Evolutionary conservation across 768 basidiomycete species (phyloP).

Genomic region (Suillus decipiens): DNA sequence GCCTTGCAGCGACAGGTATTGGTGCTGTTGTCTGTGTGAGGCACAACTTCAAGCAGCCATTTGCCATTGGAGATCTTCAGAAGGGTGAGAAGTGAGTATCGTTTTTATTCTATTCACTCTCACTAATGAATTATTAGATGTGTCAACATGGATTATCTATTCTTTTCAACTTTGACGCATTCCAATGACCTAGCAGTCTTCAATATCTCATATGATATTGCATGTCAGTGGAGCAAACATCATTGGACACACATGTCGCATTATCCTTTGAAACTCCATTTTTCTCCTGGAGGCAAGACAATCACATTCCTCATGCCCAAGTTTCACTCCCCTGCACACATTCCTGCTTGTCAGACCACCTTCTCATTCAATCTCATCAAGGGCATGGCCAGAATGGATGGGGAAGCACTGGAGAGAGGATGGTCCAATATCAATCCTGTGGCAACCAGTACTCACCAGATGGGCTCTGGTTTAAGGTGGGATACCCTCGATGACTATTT

Average conservation of each 20-base stretch:
- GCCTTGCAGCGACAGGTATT: neutral
- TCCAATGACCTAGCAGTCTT: constrained; percentile 9
- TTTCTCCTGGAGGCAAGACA: neutral
- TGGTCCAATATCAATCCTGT: constrained; percentile 22
- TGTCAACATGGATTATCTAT: constrained; percentile 22
- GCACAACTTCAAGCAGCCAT: constrained; percentile 16
- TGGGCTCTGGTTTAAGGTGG: constrained; percentile 18
- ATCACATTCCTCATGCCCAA: constrained; percentile 15
- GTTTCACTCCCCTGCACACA: constrained; percentile 16
- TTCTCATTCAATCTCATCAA: constrained; percentile 1
- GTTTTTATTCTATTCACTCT: neutral
- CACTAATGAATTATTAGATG: constrained; percentile 13
- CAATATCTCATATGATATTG: constrained; percentile 21
- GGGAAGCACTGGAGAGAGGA: constrained; percentile 11
- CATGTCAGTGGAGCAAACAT: constrained; percentile 18
- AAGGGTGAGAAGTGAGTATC: constrained; percentile 20
- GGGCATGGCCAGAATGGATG: constrained; percentile 5
- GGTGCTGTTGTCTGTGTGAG: neutral
- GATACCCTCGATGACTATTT: constrained; percentile 31
- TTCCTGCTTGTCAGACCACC: neutral
- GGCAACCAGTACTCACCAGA: constrained; percentile 19
- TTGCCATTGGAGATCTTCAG: constrained; percentile 19
- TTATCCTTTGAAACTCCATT: neutral
- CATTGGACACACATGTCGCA: constrained; percentile 14
- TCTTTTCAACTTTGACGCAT: constrained; percentile 8